Percentiles rank a stretch among this genome's conserved stretches.
These are phyloP conservation scores for Leishmania turanica DNA, from an alignment of 208 protist genomes.

Conservation along the genomic window DNA sequence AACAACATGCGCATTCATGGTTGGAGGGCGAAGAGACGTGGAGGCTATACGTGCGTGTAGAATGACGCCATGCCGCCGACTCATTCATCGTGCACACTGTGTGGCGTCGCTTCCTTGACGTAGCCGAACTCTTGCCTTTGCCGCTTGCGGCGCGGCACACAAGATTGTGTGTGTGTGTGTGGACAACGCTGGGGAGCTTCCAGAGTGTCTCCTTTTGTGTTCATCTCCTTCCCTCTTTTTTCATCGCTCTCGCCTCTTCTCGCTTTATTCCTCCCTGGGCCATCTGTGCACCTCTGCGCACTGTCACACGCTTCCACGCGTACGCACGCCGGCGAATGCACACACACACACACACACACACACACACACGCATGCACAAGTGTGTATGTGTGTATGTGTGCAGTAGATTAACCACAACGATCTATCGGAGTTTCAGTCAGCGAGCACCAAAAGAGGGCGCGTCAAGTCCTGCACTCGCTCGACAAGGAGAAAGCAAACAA, in stretches of 20 bases:
- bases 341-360: neutral
- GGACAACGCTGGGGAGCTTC: neutral
- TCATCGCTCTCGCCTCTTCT: neutral
- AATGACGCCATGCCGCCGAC: neutral
- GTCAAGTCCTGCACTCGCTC: neutral
- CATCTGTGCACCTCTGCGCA: neutral
- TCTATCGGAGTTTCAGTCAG: neutral
- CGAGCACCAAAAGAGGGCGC: neutral
- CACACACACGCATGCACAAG: neutral
- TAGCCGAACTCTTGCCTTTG: neutral
- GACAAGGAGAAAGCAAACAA: neutral
- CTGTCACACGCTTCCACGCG: neutral
- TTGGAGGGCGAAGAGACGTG: neutral
- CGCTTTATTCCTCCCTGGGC: neutral
- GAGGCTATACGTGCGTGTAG: neutral
- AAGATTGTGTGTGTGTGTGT: neutral
- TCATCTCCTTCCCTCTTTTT: neutral
- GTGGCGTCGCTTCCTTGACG: neutral
- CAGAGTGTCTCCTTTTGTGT: constrained; percentile 1
- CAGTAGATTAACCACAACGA: neutral
- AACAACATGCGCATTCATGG: neutral
- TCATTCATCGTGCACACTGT: neutral
- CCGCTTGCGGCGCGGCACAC: neutral
- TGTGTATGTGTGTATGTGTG: neutral
- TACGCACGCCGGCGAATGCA: neutral